Evolutionary conservation across 805 yeast genomes (phyloP), one percentile per base, ranked within the genome.

Genomic region (Myxozyma sirexii): DNA sequence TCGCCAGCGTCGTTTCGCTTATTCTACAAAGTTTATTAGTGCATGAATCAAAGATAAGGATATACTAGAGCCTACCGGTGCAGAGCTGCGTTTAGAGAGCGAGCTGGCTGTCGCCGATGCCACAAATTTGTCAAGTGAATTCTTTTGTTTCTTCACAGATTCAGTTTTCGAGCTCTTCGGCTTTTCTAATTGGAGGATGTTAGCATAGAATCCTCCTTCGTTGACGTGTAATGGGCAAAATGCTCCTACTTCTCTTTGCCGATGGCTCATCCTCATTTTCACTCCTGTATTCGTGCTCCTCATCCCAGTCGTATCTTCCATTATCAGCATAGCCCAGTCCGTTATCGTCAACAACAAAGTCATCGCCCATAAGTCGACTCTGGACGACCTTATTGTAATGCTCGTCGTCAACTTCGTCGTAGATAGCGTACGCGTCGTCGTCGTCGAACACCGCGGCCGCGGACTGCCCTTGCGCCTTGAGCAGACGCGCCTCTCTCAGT

Each of bases 241-340:
- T 3, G 29, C 24, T 13, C 54, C 17, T 54, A 53, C 58, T 56
- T 41, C 51, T 23, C 39, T 54, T 60, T 13, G 54, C 46, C 5
- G 39, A 7, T 2, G 5, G 19, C 45, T 49, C 47, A 3, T 50
- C 56, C n/a, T 65, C 68, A 5, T 49, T 65, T 5, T 70, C 71
- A 12, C 63, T 72, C 15, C 70, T 75, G 15, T 68, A 70, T 55
- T 63, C 68, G 17, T 82, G 54, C 78, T 75, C 44, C 80, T 82
- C 55, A 60, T 85, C 96, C 92, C 96, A 90, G 60, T 90, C 96
- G 68, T 93, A 96, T 6, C 81, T 88, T 59, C 99, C 99, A 44
- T 88, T 88, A 68, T 94, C 98, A 1, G 90, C 92, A 70, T 93
- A 93, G 0, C 97, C 98, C 65, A 86, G 87, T 31, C 97, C 97